A percentile compares a stretch with the other conserved stretches of the same genome.
Evolutionary conservation across 1,284 basidiomycete genomes (phyloP).

Genomic region (Ustilago crameri): DNA sequence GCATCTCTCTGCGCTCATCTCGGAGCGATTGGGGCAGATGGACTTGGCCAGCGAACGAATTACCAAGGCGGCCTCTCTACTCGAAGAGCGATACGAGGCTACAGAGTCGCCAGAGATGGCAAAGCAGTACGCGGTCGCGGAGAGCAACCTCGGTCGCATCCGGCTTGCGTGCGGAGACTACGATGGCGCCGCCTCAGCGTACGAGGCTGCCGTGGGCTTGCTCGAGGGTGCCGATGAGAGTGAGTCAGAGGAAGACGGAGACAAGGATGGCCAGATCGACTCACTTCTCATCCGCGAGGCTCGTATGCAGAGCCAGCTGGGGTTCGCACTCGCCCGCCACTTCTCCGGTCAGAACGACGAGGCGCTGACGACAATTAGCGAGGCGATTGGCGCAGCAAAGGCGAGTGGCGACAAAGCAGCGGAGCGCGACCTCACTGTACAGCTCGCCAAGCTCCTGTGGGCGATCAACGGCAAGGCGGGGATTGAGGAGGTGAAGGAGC

Average conservation of each 20-base stretch:
- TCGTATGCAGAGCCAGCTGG: constrained; percentile 23
- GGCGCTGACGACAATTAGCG: constrained; percentile 13
- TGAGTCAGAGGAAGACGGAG: constrained; percentile 69
- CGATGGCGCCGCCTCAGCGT: constrained; percentile 76
- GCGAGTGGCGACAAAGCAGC: background rate
- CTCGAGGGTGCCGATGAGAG: constrained; percentile 71
- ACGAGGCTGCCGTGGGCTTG: constrained; percentile 80
- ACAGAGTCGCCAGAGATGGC: constrained; percentile 83
- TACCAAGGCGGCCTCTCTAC: constrained; percentile 76
- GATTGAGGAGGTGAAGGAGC: constrained; percentile 23
- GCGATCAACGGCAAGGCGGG: constrained; percentile 1
- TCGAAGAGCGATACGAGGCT: constrained; percentile 89
- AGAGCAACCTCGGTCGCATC: constrained; percentile 83
- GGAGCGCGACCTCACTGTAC: constrained; percentile 15
- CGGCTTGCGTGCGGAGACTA: constrained; percentile 75
- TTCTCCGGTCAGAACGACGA: constrained; percentile 13
- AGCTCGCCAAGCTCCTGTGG: constrained; percentile 29
- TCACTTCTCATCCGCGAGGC: constrained; percentile 4
- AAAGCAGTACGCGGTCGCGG: constrained; percentile 81
- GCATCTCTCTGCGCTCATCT: constrained; percentile 86
- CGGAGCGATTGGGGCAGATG: constrained; percentile 82
- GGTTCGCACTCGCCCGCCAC: constrained; percentile 30
- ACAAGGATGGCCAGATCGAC: constrained; percentile 13
- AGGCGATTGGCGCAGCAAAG: constrained; percentile 11
- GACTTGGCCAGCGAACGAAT: constrained; percentile 76